Evolutionary conservation across 305 asterid species (phyloP).

Genomic region (Fraxinus baroniana): DNA sequence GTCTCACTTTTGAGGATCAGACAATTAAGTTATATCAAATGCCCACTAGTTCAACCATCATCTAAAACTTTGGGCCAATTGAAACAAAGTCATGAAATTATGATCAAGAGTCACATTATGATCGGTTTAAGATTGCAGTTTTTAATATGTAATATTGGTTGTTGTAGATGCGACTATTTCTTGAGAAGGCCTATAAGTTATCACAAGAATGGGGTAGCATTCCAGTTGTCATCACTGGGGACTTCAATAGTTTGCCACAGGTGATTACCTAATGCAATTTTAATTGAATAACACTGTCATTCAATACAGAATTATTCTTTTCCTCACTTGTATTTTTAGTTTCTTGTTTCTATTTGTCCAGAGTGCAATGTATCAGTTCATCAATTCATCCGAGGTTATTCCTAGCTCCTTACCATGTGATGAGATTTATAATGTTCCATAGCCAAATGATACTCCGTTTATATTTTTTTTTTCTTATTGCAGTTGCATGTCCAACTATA

Average conservation of each 20-base stretch:
- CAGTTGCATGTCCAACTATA: conserved; percentile 68
- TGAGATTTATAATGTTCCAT: conserved; percentile 4
- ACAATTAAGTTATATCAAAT: neutral
- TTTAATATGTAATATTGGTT: conserved; percentile 21
- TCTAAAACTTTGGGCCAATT: neutral
- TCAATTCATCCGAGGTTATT: conserved; percentile 67
- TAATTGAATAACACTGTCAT: neutral
- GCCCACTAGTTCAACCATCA: neutral
- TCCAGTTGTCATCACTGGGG: conserved; percentile 73
- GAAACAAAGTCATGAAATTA: neutral
- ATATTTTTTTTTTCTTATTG: conserved; percentile 15
- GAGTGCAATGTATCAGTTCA: conserved; percentile 81
- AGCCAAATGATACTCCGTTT: conserved; percentile 12
- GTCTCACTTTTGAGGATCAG: neutral
- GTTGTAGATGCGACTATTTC: conserved; percentile 66
- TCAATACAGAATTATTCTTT: neutral
- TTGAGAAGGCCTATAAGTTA: conserved; percentile 67
- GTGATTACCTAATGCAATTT: conserved; percentile 33
- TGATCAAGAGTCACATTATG: neutral
- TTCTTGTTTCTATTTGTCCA: conserved; percentile 39
- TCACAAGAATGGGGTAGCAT: conserved; percentile 78
- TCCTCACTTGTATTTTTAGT: conserved; percentile 24
- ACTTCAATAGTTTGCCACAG: conserved; percentile 75
- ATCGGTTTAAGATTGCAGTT: neutral
- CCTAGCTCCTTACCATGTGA: conserved; percentile 17